Percentiles rank a stretch among this genome's conserved stretches.
These are phyloP conservation scores for Suillus variegatus DNA, from an alignment of 768 basidiomycete genomes.

Conservation along the genomic window DNA sequence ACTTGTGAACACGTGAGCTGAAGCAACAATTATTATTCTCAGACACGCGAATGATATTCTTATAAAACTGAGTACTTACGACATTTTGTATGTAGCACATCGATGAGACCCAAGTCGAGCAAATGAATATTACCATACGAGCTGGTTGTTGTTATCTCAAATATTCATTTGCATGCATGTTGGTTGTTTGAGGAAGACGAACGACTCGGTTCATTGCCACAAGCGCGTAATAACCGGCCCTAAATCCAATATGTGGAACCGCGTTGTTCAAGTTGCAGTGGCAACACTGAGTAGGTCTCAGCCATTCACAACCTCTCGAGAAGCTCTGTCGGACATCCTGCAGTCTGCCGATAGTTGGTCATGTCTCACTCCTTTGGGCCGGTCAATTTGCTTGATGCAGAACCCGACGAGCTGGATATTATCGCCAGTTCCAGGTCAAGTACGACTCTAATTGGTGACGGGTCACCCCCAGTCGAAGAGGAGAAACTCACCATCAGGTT, in stretches of 20 bases:
- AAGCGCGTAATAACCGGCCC: conserved; percentile 6
- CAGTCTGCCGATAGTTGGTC: background rate
- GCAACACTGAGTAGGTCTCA: background rate
- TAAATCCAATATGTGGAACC: conserved; percentile 2
- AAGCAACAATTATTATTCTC: background rate
- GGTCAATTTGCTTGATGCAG: background rate
- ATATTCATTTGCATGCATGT: background rate
- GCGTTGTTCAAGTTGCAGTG: background rate
- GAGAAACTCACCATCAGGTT: conserved; percentile 8
- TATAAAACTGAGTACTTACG: background rate
- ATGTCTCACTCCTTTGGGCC: background rate
- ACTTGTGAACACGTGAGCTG: background rate
- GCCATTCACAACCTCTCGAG: background rate
- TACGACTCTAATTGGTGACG: conserved; percentile 30
- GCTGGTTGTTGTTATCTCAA: background rate
- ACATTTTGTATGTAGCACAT: background rate
- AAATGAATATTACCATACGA: background rate
- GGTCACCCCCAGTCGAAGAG: conserved; percentile 20
- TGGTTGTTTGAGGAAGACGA: background rate
- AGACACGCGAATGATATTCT: background rate
- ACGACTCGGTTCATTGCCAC: background rate
- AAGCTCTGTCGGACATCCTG: background rate
- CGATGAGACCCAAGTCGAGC: background rate
- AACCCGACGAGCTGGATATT: conserved; percentile 31
- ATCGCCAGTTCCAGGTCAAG: conserved; percentile 27